Base-by-base conservation (phyloP, 2,329 filamentous ascomycete genomes). In the Xylaria sp. region DNA sequence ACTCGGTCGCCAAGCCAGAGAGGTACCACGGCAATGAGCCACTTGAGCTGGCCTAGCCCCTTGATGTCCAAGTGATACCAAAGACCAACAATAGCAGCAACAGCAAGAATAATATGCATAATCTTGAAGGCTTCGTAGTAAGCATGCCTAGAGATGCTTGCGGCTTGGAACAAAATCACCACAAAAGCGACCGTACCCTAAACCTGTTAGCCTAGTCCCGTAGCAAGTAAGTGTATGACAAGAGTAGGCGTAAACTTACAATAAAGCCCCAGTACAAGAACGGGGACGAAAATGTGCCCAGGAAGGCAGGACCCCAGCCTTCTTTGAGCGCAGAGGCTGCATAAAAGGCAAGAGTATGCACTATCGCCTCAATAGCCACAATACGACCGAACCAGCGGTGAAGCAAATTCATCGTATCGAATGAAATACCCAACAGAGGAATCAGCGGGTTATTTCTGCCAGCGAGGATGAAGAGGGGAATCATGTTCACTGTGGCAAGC, bases 371-470 rank as follows among this genome's bases (percentile, higher is more conserved):
- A 14, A 92, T 77, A 17, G 90, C 83, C 25, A 91, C 89, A 63
- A 93, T 91, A 40, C 91, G 87, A 69, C 91, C 91, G 66, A 92
- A 84, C 91, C 91, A 94, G 65, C 91, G 86, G 77, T 94, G 91
- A 61, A 94, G 81, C 64, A 94, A 78, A 78, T 94, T 94, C 82
- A 91, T 93, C 0, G 89, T 92, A 75, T 94, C 91, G 75, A 93
- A 94, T 3, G 89, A 91, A 67, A 94, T 87, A 64, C 87, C 87
- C 56, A 92, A 82, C 67, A 90, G 80, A 64, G 82, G 81, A 73
- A 94, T 92, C 67, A 94, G 81, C 21, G 90, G 90, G 77, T 94
- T 94, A 79, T 93, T 94, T 70, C 91, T 84, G 43, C 89, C 88
- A 49, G 90, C 89, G 74, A 93, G 82, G 52, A 93, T 76, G 77